Evolutionary conservation across 2,329 filamentous ascomycete genomes (phyloP).

Genomic region (Periglandula ipomoeae): DNA sequence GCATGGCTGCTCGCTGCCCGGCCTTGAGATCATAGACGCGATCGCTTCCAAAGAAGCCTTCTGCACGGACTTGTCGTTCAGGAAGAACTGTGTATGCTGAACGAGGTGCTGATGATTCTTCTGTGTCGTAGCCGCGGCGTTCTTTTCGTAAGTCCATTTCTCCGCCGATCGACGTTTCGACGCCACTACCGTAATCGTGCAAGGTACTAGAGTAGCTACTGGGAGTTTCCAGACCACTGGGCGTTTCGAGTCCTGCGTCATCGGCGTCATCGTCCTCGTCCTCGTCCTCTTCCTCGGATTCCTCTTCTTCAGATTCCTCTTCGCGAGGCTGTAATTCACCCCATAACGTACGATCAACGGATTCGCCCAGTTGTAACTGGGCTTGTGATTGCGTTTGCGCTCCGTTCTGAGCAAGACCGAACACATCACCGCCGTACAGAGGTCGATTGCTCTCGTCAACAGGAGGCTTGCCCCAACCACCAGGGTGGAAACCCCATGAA

Average conservation of each 20-base stretch:
- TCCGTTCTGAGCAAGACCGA: slow-evolving; percentile 57
- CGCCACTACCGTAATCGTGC: slow-evolving; percentile 65
- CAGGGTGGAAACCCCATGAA: slow-evolving; percentile 90
- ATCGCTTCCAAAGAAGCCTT: slow-evolving; percentile 95
- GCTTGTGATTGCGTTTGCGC: slow-evolving; percentile 28
- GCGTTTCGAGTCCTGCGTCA: slow-evolving; percentile 60
- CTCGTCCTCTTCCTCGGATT: slow-evolving; percentile 20
- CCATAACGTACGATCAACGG: slow-evolving; percentile 82
- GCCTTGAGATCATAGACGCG: slow-evolving; percentile 78
- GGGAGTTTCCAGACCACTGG: slow-evolving; percentile 70
- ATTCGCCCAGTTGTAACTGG: slow-evolving; percentile 51
- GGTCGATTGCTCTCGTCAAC: slow-evolving; percentile 89
- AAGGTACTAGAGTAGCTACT: slow-evolving; percentile 72
- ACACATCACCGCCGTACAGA: slow-evolving; percentile 89
- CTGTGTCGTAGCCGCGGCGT: slow-evolving; percentile 76
- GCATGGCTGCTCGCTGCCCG: slow-evolving; percentile 42
- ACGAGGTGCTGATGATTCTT: slow-evolving; percentile 65
- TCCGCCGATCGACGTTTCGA: slow-evolving; percentile 66
- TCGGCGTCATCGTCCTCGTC: slow-evolving; percentile 50
- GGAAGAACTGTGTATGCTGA: slow-evolving; percentile 84
- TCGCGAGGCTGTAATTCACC: slow-evolving; percentile 78
- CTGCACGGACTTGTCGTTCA: slow-evolving; percentile 74
- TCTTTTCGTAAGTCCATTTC: slow-evolving; percentile 86
- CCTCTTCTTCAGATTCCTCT: slow-evolving; percentile 65
- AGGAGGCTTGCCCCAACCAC: slow-evolving; percentile 92